Evolutionary conservation across 176 grass and related monocot genomes (phyloP).

Genomic region (Triticum timopheevii): DNA sequence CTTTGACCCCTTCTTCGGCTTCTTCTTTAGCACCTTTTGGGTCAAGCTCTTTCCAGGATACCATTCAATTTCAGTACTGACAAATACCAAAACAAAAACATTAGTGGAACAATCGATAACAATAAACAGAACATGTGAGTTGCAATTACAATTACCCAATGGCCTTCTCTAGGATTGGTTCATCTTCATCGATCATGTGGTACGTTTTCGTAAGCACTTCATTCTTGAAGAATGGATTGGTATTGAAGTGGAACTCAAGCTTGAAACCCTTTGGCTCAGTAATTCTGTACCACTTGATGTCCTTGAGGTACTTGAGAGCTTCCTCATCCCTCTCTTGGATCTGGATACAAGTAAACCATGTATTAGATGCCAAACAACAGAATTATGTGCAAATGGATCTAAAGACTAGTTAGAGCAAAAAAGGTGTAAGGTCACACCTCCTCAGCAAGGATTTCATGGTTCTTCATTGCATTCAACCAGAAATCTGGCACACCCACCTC

Average conservation of each 20-base stretch:
- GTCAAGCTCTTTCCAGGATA: slow-evolving; percentile 84
- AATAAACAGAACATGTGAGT: background rate
- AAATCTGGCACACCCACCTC: slow-evolving; percentile 91
- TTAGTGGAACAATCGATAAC: background rate
- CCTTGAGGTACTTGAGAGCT: slow-evolving; percentile 87
- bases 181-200: slow-evolving; percentile 94
- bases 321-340: slow-evolving; percentile 88
- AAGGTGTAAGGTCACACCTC: slow-evolving; percentile 47
- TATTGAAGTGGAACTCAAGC: slow-evolving; percentile 83
- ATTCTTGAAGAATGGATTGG: slow-evolving; percentile 92
- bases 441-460: slow-evolving; percentile 77
- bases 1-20: slow-evolving; percentile 91
- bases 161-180: slow-evolving; percentile 93
- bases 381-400: background rate
- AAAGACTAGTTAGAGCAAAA: background rate
- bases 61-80: slow-evolving; percentile 94
- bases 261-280: slow-evolving; percentile 88
- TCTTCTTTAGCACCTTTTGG: slow-evolving; percentile 92
- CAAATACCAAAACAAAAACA: background rate
- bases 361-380: background rate
- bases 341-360: slow-evolving; percentile 32
- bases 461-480: slow-evolving; percentile 97
- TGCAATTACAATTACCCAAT: slow-evolving; percentile 54
- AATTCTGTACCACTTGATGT: slow-evolving; percentile 85
- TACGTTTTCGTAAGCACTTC: slow-evolving; percentile 84